Evolutionary conservation across 2,329 filamentous ascomycete species (phyloP), one percentile per base, ranked within the genome.

Genomic region (Calonectria pseudoturangicola): DNA sequence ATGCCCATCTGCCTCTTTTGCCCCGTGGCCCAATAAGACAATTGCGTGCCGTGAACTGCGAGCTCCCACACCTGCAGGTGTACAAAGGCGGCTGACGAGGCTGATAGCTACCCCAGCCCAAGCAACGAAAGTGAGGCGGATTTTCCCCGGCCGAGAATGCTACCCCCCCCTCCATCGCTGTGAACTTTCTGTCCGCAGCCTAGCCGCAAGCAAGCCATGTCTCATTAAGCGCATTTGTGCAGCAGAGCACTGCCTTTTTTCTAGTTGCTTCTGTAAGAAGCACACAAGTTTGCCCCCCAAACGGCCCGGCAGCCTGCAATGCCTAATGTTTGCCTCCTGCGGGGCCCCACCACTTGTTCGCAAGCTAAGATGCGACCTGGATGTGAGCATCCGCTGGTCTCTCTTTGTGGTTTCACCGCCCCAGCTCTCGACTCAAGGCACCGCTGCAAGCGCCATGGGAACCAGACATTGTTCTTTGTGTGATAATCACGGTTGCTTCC

Each of bases 281-380:
- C 21, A 41, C 36, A 16, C 9, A 39, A 16, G n/a, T 15, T 39
- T 13, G 39, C 27, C 36, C 16, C 54, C 54, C 54, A 21, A 15
- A 39, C 54, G 13, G 36, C 36, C 15, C 33, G 21, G 54, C 56
- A 47, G 69, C 69, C 56, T 67, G 64, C 15, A 54, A 60, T 60
- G 54, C 33, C 7, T 56, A 2, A 36, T 39, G 33, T 41, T 60
- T 41, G 54, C 54, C 13, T 18, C 13, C 54, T 60, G 54, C 21
- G 54, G 33, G n/a, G 54, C 54, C 21, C 54, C 54, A 41, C 54
- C 36, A 41, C 13, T 51, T 41, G 33, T 41, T 60, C 39, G 54
- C 54, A 27, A 60, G 54, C 54, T 41, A 41, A 28, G 12, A 41
- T 60, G 12, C 54, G 25, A 60, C 54, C 15, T 21, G 54, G 36